A percentile compares a stretch with the other conserved stretches of the same genome.
Conservation (phyloP, 176 grass and related monocot species). For the Oryza meyeriana region DNA sequence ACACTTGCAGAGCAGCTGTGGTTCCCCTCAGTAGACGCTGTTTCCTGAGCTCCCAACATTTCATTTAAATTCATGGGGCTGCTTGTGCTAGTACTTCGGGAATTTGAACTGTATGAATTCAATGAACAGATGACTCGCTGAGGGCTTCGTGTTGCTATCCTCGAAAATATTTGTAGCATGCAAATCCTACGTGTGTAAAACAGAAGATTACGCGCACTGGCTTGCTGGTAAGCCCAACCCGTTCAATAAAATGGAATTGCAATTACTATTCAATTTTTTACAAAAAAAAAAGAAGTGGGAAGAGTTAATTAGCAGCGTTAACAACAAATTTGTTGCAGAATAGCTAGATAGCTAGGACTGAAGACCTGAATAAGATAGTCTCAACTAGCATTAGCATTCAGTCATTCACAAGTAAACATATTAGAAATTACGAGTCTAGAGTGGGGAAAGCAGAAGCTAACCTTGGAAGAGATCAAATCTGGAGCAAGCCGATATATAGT, state of each 20-base stretch:
- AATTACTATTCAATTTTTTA: neutral
- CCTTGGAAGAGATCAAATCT: neutral
- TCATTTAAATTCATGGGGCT: conserved; percentile 18
- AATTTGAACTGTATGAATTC: neutral
- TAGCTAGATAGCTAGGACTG: neutral
- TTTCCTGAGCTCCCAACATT: neutral
- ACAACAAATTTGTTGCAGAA: neutral
- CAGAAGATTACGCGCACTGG: neutral
- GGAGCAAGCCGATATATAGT: neutral
- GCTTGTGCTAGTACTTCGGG: neutral
- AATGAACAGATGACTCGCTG: neutral
- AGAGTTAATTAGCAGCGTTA: neutral
- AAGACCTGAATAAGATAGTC: neutral
- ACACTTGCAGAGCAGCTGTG: conserved; percentile 34
- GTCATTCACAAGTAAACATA: neutral
- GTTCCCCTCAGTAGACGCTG: neutral
- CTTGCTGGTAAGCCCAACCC: neutral
- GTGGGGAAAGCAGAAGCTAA: neutral
- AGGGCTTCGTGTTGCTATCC: conserved; percentile 14
- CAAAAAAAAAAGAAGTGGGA: too few species aligned
- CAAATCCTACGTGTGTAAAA: conserved; percentile 1
- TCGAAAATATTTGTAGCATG: conserved; percentile 40
- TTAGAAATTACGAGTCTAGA: neutral
- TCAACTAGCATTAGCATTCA: neutral
- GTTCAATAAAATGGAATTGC: neutral